These are phyloP conservation scores for Cercophora sp. DNA, from an alignment of 495 filamentous ascomycete genomes.

Conservation along the genomic window DNA sequence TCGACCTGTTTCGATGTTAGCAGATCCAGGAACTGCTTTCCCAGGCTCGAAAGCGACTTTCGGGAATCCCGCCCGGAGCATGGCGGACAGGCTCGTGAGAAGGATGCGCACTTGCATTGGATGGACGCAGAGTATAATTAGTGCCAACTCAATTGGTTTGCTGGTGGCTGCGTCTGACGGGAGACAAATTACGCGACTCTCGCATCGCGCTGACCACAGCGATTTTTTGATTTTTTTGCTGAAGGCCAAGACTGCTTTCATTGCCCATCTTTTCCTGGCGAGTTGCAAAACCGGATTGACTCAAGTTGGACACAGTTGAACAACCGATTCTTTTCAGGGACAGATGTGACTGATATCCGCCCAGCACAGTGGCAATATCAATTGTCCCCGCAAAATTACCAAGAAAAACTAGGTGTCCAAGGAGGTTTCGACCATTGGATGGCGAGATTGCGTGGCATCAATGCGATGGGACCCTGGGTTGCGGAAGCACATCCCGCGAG, in stretches of 20 bases:
- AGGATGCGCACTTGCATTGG: slow-evolving; percentile 1
- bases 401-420: too few species aligned
- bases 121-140: not conserved
- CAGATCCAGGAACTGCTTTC: not conserved
- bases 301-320: too few species aligned
- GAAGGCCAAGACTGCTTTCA: not conserved
- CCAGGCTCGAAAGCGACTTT: not conserved
- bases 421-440: slow-evolving; percentile 5
- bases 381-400: too few species aligned
- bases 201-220: not conserved
- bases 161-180: not conserved
- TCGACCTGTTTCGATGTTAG: not conserved
- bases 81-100: not conserved
- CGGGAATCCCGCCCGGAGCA: not conserved
- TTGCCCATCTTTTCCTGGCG: not conserved
- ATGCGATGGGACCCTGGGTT: slow-evolving; percentile 7
- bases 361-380: too few species aligned
- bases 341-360: too few species aligned
- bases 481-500: not conserved
- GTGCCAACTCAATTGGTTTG: not conserved
- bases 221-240: not conserved
- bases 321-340: too few species aligned
- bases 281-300: too few species aligned
- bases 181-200: not conserved
- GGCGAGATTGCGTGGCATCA: slow-evolving; percentile 11